A percentile compares a stretch with the other conserved stretches of the same genome.
These are phyloP conservation scores for Fusarium sp. DNA, from an alignment of 2,329 filamentous ascomycete genomes.

Conservation along the genomic window DNA sequence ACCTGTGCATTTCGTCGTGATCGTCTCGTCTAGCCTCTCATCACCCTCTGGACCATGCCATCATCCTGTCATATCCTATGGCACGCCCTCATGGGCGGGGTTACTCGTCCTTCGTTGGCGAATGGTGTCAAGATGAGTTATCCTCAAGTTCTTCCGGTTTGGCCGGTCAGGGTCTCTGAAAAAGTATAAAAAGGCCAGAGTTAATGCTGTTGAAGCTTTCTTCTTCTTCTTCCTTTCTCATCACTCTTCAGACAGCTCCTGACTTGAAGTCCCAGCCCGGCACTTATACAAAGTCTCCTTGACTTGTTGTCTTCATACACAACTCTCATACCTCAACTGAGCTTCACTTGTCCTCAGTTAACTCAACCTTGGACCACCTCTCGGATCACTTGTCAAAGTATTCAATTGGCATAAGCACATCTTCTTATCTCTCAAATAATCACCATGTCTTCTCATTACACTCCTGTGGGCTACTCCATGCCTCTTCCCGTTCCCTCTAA, in stretches of 20 bases:
- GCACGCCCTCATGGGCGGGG: slow-evolving; percentile 56
- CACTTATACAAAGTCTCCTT: slow-evolving; percentile 38
- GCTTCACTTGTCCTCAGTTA: slow-evolving; percentile 34
- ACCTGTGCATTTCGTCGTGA: slow-evolving; percentile 51
- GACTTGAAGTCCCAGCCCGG: slow-evolving; percentile 29
- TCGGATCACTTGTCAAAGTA: slow-evolving; percentile 16
- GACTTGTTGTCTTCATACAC: slow-evolving; percentile 33
- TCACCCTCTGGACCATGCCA: slow-evolving; percentile 49
- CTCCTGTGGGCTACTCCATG: slow-evolving; percentile 68
- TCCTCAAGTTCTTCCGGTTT: slow-evolving; percentile 53
- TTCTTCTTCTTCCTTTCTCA: slow-evolving; percentile 67
- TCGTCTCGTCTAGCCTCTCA: slow-evolving; percentile 47
- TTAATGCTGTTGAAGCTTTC: slow-evolving; percentile 57
- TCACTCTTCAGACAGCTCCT: slow-evolving; percentile 45
- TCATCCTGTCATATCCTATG: slow-evolving; percentile 48
- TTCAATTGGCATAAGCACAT: slow-evolving; percentile 17
- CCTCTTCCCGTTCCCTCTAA: slow-evolving; percentile 74
- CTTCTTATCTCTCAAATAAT: slow-evolving; percentile 32
- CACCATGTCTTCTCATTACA: slow-evolving; percentile 71
- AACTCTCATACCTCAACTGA: slow-evolving; percentile 31
- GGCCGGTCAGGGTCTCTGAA: slow-evolving; percentile 53
- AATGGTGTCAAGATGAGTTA: slow-evolving; percentile 59
- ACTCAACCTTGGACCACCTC: slow-evolving; percentile 25
- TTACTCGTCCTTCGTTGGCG: slow-evolving; percentile 51
- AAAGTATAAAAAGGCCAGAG: slow-evolving; percentile 73